A percentile compares a stretch with the other conserved stretches of the same genome.
Evolutionary conservation across 139 green algal genomes (phyloP).

Genomic region (Micromonas pusilla): DNA sequence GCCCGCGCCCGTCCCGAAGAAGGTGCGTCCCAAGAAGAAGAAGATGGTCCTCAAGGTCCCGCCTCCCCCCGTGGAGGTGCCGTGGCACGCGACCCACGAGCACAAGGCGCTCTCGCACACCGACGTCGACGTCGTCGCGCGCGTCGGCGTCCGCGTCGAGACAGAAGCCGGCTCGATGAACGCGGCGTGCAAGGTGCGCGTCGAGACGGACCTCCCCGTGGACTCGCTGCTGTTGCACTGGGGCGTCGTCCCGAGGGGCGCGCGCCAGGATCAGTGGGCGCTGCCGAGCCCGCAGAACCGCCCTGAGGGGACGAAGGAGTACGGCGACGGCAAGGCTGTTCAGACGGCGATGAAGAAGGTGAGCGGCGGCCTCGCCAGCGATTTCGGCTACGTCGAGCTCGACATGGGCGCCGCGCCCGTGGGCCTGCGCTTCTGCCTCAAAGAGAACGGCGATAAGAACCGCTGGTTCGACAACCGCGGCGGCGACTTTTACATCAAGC

Average conservation of each 20-base stretch:
- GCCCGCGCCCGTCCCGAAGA: no score
- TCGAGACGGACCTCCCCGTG: slow-evolving; percentile 16
- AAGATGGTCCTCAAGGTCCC: no score
- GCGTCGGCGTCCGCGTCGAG: not conserved
- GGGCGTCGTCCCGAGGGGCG: slow-evolving; percentile 26
- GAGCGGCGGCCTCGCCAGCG: not conserved
- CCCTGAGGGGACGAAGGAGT: not conserved
- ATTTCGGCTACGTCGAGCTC: not conserved
- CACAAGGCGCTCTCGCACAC: no score
- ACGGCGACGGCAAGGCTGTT: slow-evolving; percentile 16
- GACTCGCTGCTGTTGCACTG: slow-evolving; percentile 24
- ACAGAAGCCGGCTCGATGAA: not conserved
- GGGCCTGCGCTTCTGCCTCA: slow-evolving; percentile 15
- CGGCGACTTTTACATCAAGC: slow-evolving; percentile 4
- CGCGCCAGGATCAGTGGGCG: slow-evolving; percentile 10
- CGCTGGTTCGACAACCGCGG: slow-evolving; percentile 19
- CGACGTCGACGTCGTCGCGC: not conserved
- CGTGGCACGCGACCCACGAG: no score
- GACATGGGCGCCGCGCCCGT: not conserved
- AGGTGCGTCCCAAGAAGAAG: no score
- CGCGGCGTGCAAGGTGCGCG: no score
- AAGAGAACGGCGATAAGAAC: not conserved
- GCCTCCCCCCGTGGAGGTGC: no score
- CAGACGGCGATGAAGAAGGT: slow-evolving; percentile 14
- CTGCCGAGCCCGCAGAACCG: not conserved